Evolutionary conservation across 2,329 filamentous ascomycete genomes (phyloP).

Genomic region (Epichloe sp.): DNA sequence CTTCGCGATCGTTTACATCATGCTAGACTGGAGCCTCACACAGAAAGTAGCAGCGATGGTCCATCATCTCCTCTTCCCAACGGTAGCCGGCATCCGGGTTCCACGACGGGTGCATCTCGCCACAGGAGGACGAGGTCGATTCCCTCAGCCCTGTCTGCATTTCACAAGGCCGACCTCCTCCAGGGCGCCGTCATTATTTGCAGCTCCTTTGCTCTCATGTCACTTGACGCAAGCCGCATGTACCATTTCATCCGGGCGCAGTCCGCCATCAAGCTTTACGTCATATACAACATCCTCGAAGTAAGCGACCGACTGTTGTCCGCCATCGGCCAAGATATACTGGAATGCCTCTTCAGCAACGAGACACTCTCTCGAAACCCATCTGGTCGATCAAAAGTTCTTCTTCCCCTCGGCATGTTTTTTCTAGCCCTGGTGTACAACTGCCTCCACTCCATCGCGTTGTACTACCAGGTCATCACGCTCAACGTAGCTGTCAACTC

Average conservation of each 20-base stretch:
- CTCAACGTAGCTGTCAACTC: constrained; percentile 97
- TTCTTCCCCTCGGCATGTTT: constrained; percentile 86
- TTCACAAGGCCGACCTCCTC: constrained; percentile 89
- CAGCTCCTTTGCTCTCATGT: constrained; percentile 76
- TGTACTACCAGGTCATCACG: constrained; percentile 97
- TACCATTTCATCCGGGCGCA: constrained; percentile 96
- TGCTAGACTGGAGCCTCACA: not conserved
- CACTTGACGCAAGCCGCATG: constrained; percentile 90
- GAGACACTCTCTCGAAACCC: constrained; percentile 82
- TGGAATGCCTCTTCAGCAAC: constrained; percentile 87
- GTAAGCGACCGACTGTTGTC: constrained; percentile 81
- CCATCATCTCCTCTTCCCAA: constrained; percentile 8
- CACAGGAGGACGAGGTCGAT: constrained; percentile 71
- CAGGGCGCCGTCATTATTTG: constrained; percentile 80
- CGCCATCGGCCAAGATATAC: constrained; percentile 85
- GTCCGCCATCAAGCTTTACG: constrained; percentile 94
- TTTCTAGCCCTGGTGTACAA: constrained; percentile 77
- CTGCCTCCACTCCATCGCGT: constrained; percentile 68
- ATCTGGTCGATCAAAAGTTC: constrained; percentile 79
- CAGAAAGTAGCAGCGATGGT: constrained; percentile 2
- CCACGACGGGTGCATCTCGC: constrained; percentile 26
- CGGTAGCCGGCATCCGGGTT: constrained; percentile 12
- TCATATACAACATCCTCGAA: constrained; percentile 96
- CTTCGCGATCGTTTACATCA: constrained; percentile 5
- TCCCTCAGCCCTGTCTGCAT: constrained; percentile 71